Evolutionary conservation across 306 rosid species (phyloP).

Genomic region (Fagus sylvatica): DNA sequence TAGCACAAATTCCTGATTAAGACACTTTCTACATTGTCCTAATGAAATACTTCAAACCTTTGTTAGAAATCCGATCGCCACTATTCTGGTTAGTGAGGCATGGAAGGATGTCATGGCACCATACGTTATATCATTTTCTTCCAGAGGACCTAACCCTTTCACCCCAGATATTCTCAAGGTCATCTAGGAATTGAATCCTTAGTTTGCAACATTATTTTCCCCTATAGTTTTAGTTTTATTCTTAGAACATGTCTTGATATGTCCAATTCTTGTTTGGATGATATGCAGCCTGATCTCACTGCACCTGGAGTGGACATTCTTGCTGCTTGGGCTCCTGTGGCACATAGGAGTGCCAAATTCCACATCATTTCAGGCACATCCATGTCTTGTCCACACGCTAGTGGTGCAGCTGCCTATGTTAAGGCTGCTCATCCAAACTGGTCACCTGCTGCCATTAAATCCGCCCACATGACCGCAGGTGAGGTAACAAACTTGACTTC

Average conservation of each 20-base stretch:
- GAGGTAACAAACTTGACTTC: neutral
- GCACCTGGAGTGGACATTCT: slow-evolving; percentile 38
- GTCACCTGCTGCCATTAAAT: slow-evolving; percentile 41
- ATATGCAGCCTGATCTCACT: slow-evolving; percentile 30
- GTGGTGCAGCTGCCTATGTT: slow-evolving; percentile 35
- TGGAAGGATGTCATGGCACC: slow-evolving; percentile 29
- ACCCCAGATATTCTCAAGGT: slow-evolving; percentile 37
- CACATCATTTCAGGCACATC: slow-evolving; percentile 30
- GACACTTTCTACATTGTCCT: neutral
- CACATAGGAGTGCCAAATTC: slow-evolving; percentile 23
- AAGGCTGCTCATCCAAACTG: slow-evolving; percentile 34
- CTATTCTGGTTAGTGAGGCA: slow-evolving; percentile 19
- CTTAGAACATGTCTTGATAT: too few relatives aligned
- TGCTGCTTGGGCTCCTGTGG: slow-evolving; percentile 35
- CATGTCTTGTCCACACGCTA: slow-evolving; percentile 38
- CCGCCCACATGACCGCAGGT: slow-evolving; percentile 42
- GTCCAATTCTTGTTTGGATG: neutral
- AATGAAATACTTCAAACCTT: neutral
- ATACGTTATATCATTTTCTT: slow-evolving; percentile 29
- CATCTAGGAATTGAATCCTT: neutral
- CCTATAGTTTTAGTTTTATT: neutral
- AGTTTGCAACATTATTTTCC: neutral
- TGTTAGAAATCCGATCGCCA: slow-evolving; percentile 28
- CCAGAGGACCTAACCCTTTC: slow-evolving; percentile 32
- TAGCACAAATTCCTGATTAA: neutral